A percentile compares a stretch with the other conserved stretches of the same genome.
These are phyloP conservation scores for Schwanniomyces yamadae DNA, from an alignment of 805 yeast species.

Conservation along the genomic window DNA sequence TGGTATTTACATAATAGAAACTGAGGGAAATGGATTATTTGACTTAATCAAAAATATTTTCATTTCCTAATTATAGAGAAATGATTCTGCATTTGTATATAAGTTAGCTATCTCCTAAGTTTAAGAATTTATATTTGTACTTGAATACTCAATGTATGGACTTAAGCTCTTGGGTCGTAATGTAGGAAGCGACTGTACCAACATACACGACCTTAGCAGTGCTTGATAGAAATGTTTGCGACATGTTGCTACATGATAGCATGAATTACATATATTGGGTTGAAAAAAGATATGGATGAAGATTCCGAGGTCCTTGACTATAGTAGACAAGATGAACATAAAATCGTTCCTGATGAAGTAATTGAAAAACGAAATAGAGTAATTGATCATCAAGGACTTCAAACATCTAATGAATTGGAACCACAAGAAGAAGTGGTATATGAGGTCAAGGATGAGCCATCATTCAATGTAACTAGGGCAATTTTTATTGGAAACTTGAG, in stretches of 20 bases:
- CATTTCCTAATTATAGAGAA: slow-evolving; percentile 1
- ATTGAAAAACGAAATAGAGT: slow-evolving; percentile 8
- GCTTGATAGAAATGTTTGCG: no score
- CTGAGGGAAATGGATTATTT: slow-evolving; percentile 75
- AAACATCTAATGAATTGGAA: slow-evolving; percentile 10
- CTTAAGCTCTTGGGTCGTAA: neutral
- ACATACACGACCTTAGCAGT: slow-evolving; percentile 2
- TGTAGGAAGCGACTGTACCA: no score
- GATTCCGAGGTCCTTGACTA: slow-evolving; percentile 13
- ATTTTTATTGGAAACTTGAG: slow-evolving; percentile 45
- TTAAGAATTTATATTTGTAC: no score
- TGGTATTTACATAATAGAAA: slow-evolving; percentile 81
- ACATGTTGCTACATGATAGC: no score
- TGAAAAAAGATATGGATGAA: no score
- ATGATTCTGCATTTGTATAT: slow-evolving; percentile 2
- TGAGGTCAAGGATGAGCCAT: slow-evolving; percentile 27
- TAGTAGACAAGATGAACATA: slow-evolving; percentile 5
- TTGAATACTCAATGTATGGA: neutral
- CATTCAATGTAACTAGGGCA: slow-evolving; percentile 42
- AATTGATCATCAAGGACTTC: slow-evolving; percentile 20
- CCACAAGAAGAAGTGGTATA: slow-evolving; percentile 34
- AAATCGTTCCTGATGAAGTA: neutral
- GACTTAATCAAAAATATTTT: slow-evolving; percentile 59
- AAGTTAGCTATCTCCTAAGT: neutral
- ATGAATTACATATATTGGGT: no score